Conservation (phyloP, 2,329 filamentous ascomycete species). For the Colletotrichum zoysiae region DNA sequence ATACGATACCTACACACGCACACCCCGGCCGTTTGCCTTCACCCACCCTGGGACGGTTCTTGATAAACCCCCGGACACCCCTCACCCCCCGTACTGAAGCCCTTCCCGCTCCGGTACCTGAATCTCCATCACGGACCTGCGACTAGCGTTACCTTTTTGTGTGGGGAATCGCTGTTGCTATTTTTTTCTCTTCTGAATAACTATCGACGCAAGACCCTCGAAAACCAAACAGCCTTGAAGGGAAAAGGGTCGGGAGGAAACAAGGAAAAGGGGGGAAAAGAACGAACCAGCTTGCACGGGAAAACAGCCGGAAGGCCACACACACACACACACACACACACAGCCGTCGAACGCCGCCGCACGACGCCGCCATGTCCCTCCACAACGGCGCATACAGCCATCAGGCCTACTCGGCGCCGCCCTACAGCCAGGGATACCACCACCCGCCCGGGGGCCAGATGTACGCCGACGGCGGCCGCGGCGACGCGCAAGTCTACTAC, state of each 20-base stretch:
- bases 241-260: background rate
- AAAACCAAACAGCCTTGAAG: background rate
- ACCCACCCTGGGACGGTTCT: background rate
- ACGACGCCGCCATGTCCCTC: conserved; percentile 30
- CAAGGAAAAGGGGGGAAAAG: background rate
- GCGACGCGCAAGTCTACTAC: conserved; percentile 29
- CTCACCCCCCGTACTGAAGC: conserved; percentile 1
- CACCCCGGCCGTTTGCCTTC: background rate
- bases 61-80: background rate
- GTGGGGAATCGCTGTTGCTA: background rate
- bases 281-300: background rate
- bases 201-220: background rate
- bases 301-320: background rate
- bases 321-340: background rate
- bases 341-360: background rate
- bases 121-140: background rate
- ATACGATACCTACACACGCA: background rate
- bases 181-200: background rate
- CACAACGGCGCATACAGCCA: conserved; percentile 37
- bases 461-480: conserved; percentile 15
- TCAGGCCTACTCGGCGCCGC: conserved; percentile 33
- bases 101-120: background rate
- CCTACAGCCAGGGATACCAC: conserved; percentile 38
- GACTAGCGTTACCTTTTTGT: background rate
- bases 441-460: conserved; percentile 35